phyloP scores from a whole-genome alignment of 257 asterid genomes.

The Gentiana straminea region DNA sequence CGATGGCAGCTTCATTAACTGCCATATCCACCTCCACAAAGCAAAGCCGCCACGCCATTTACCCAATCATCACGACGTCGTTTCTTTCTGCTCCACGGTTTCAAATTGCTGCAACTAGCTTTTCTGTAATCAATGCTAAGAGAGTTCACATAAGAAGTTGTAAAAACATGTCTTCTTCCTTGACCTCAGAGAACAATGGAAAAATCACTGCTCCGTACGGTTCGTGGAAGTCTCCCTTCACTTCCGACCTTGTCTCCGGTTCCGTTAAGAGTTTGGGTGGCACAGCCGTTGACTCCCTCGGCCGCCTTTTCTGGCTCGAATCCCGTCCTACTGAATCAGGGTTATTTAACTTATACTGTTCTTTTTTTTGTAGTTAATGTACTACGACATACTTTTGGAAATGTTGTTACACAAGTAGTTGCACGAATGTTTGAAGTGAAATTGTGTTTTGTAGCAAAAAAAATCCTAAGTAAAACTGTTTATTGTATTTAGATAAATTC shows the following conservation, averaged over 20 bases:
- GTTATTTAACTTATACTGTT: slow-evolving; percentile 12
- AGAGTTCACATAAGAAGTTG: neutral
- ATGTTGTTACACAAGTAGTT: too few relatives aligned
- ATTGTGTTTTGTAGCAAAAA: too few relatives aligned
- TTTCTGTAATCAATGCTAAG: neutral
- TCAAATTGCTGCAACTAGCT: neutral
- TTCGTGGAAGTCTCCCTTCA: slow-evolving; percentile 96
- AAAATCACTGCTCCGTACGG: slow-evolving; percentile 68
- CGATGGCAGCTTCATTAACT: slow-evolving; percentile 18
- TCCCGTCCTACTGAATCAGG: slow-evolving; percentile 84
- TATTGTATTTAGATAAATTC: too few relatives aligned
- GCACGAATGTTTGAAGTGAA: too few relatives aligned
- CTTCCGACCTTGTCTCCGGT: slow-evolving; percentile 76
- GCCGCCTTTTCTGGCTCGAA: slow-evolving; percentile 73
- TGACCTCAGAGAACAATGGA: neutral
- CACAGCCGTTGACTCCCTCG: slow-evolving; percentile 42
- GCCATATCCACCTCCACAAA: slow-evolving; percentile 16
- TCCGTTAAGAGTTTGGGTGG: slow-evolving; percentile 76
- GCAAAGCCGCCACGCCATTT: neutral
- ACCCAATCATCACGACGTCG: neutral
- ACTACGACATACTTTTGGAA: too few relatives aligned
- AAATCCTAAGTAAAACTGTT: too few relatives aligned
- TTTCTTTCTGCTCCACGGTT: slow-evolving; percentile 1
- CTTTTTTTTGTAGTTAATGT: neutral
- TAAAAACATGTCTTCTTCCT: too few relatives aligned